Conservation (phyloP, 2,329 filamentous ascomycete genomes). For the Alternaria longipes region DNA sequence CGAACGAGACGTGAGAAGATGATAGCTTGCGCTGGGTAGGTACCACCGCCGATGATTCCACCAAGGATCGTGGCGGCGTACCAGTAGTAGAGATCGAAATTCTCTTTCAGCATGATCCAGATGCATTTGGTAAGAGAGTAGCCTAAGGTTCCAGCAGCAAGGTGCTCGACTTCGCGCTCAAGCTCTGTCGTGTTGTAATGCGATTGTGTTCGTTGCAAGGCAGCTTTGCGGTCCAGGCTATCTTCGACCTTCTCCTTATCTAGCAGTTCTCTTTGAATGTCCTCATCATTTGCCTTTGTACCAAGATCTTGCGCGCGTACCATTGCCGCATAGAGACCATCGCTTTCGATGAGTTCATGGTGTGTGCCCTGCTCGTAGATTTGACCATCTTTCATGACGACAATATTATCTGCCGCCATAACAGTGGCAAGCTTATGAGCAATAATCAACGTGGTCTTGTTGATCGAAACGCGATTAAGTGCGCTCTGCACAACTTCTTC, state of each 20-base stretch:
- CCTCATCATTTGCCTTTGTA: conserved; percentile 30
- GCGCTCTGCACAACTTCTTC: conserved; percentile 94
- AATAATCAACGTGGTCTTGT: conserved; percentile 91
- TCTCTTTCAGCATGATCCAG: conserved; percentile 26
- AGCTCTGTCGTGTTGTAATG: conserved; percentile 7
- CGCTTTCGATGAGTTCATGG: conserved; percentile 31
- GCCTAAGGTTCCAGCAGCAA: conserved; percentile 15
- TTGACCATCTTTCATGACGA: conserved; percentile 74
- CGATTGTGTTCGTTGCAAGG: conserved; percentile 15
- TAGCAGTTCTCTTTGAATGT: conserved; percentile 1
- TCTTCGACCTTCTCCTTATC: conserved; percentile 7
- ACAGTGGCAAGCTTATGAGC: conserved; percentile 94
- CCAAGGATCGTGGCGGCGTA: conserved; percentile 1
- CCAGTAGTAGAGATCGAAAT: conserved; percentile 9
- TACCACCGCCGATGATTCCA: conserved; percentile 4
- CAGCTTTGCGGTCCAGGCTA: conserved; percentile 7
- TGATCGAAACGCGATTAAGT: conserved; percentile 81
- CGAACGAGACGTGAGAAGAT: conserved; percentile 25
- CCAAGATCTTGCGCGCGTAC: conserved; percentile 22
- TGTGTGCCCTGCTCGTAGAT: conserved; percentile 73
- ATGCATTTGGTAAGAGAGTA: conserved; percentile 21
- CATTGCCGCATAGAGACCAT: conserved; percentile 19
- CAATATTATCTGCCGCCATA: conserved; percentile 57
- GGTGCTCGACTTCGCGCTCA: conserved; percentile 17
- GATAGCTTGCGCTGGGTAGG: conserved; percentile 23